Percentiles rank a stretch among this genome's conserved stretches.
Conservation (phyloP, 2,329 filamentous ascomycete genomes). For the Xylaria arbuscula region DNA sequence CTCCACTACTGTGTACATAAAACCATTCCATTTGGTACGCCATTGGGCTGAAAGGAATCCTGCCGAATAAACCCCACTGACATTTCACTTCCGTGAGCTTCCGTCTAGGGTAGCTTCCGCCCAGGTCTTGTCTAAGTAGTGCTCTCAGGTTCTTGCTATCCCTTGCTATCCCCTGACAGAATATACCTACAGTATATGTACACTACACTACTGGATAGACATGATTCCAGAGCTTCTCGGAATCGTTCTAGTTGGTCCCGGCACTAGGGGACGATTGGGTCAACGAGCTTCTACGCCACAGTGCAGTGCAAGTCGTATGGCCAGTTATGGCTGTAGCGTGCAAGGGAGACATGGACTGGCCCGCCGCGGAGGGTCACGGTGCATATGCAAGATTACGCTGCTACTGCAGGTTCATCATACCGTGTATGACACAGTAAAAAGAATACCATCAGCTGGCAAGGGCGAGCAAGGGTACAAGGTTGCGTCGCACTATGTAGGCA, state of each 20-base stretch:
- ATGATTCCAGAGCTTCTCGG: constrained; percentile 8
- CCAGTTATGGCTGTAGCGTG: background rate
- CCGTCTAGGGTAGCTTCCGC: constrained; percentile 2
- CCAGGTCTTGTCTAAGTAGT: too few species aligned
- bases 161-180: background rate
- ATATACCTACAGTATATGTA: too few species aligned
- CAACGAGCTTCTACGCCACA: background rate
- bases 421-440: constrained; percentile 7
- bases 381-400: constrained; percentile 36
- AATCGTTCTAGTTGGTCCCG: constrained; percentile 23
- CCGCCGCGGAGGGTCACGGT: constrained; percentile 20
- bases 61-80: background rate
- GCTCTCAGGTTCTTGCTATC: constrained; percentile 1
- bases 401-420: constrained; percentile 34
- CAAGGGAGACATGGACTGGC: background rate
- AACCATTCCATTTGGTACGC: background rate
- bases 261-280: constrained; percentile 27
- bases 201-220: too few species aligned
- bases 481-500: too few species aligned
- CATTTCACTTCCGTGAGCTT: background rate
- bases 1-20: background rate
- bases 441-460: background rate
- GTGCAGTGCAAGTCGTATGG: constrained; percentile 9
- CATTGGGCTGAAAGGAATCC: background rate
- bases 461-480: background rate